Conservation (phyloP, 2,329 filamentous ascomycete species). For the Incumbomyces delicatus region DNA sequence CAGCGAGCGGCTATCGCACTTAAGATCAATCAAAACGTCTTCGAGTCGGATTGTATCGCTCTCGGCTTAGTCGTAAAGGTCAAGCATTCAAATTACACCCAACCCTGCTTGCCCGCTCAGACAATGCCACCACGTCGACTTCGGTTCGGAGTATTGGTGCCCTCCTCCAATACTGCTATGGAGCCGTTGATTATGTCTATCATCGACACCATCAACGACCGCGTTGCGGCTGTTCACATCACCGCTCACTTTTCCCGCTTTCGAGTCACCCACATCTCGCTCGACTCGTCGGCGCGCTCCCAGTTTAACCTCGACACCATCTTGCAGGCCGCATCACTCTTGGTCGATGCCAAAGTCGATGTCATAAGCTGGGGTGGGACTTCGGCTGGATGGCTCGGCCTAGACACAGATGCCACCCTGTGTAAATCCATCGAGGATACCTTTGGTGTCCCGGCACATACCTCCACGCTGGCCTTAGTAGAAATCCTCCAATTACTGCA, state of each 20-base stretch:
- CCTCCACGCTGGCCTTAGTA: slow-evolving; percentile 34
- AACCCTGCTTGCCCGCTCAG: too few relatives aligned
- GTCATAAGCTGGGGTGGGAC: slow-evolving; percentile 33
- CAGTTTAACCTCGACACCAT: slow-evolving; percentile 27
- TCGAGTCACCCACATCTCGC: slow-evolving; percentile 30
- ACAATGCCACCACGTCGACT: background rate
- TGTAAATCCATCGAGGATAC: slow-evolving; percentile 30
- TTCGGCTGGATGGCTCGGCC: slow-evolving; percentile 31
- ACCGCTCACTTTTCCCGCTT: slow-evolving; percentile 38
- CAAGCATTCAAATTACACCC: too few relatives aligned
- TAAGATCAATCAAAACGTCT: too few relatives aligned
- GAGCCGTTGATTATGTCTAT: slow-evolving; percentile 35
- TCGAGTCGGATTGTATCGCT: too few relatives aligned
- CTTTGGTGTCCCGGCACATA: slow-evolving; percentile 32
- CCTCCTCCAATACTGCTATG: slow-evolving; percentile 36
- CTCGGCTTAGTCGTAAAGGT: too few relatives aligned
- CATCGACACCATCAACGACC: slow-evolving; percentile 23
- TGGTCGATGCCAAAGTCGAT: slow-evolving; percentile 31
- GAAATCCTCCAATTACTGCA: slow-evolving; percentile 24
- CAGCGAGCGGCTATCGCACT: too few relatives aligned
- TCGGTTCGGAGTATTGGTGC: slow-evolving; percentile 33
- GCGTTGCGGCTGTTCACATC: slow-evolving; percentile 16
- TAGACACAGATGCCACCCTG: slow-evolving; percentile 31
- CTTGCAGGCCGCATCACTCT: slow-evolving; percentile 26
- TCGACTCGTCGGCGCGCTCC: slow-evolving; percentile 24